These are phyloP conservation scores for Cinnamomum micranthum DNA, from an alignment of 164 flowering plant species.

Conservation along the genomic window DNA sequence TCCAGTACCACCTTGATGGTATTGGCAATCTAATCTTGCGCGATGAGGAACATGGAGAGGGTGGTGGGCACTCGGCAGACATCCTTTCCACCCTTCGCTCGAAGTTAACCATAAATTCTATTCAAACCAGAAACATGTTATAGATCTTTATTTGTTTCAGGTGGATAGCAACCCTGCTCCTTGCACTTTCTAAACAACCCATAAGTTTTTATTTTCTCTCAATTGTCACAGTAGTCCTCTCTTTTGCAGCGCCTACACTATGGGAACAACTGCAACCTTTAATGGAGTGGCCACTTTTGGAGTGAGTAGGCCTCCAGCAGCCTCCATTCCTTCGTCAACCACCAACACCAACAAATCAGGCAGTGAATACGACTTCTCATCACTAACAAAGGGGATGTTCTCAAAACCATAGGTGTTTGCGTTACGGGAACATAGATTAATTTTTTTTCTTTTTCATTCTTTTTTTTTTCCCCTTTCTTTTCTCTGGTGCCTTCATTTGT, in stretches of 20 bases:
- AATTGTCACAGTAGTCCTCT: not conserved
- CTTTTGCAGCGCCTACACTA: slow-evolving; percentile 36
- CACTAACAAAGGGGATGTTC: slow-evolving; percentile 48
- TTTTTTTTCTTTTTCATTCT: no score
- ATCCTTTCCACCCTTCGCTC: no score
- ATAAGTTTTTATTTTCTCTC: not conserved
- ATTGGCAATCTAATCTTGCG: no score
- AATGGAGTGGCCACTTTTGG: slow-evolving; percentile 38
- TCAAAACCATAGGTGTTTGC: slow-evolving; percentile 41
- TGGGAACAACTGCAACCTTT: slow-evolving; percentile 34
- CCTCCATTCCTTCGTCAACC: slow-evolving; percentile 32
- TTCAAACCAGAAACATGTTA: no score
- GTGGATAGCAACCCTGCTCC: no score
- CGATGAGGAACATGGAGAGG: no score
- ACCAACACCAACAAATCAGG: slow-evolving; percentile 29
- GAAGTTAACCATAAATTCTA: no score
- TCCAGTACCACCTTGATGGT: no score
- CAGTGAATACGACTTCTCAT: slow-evolving; percentile 56
- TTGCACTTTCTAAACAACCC: no score
- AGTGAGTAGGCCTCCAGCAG: slow-evolving; percentile 29
- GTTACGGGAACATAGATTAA: not conserved
- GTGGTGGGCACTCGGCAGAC: no score
- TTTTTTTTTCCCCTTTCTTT: not conserved
- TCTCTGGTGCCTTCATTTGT: slow-evolving; percentile 9
- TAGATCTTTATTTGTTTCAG: no score